Base-by-base conservation (phyloP, 208 protist species). In the Wallacemonas sp. region DNA sequence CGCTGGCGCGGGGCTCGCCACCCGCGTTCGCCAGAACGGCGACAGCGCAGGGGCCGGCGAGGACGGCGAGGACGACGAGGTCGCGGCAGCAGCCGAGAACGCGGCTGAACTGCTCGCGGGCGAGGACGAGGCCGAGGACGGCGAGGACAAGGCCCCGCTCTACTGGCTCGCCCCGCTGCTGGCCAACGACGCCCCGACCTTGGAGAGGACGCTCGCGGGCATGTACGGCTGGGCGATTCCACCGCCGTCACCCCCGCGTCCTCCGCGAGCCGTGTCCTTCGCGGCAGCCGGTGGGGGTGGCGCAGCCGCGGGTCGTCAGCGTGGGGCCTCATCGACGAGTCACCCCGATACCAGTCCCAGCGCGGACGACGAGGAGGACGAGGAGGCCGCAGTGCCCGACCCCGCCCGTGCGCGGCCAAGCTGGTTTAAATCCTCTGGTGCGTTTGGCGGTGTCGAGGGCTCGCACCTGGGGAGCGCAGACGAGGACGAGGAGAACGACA, bases 161-260 rank as follows among this genome's bases (percentile, higher is more conserved):
- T 82, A 79, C 52, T 95, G 89, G 87, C 72, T 95, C 41, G 81
- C 74, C 3, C 65, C 63, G 48, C 46, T 95, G 3, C 66, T 95
- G 4, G 68, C 76, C 38, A 85, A 93, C 45, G 89, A 95, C 66
- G 66, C 32, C 4, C 67, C 67, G 22, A 79, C 87, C 33, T 75
- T 89, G 45, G 72, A 92, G 50, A 76, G 76, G 11, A 67, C 74
- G 8, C 48, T 89, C 31, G 54, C 67, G n/a, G 49, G 65, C 32
- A 94, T 94, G 85, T 94, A 86, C 52, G 88, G 88, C 18, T 92
- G 83, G 74, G 70, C 76, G 16, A 74, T 87, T 14, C 55, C 62
- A 8, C 85, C 85, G 14, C 57, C 72, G 20, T 50, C 70, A 55
- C 80, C 67, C 54, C 68, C 75, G 12, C 31, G 61, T 18, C 39